Conservation (phyloP, 257 asterid genomes). For the Thymus mandschuricus region DNA sequence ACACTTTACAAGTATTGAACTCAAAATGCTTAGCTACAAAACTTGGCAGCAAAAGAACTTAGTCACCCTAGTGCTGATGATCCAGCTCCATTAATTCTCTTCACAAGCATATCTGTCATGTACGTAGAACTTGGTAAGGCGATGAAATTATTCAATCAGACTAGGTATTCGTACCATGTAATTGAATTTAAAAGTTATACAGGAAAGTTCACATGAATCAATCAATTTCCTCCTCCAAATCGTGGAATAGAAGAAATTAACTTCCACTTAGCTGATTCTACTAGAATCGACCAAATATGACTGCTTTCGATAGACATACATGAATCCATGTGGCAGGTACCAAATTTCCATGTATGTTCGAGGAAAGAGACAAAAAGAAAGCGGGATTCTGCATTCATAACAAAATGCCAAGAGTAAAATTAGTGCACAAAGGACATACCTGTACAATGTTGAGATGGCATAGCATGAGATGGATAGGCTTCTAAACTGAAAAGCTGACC, state of each 20-base stretch:
- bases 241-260: neutral
- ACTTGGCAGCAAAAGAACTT: neutral
- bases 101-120: neutral
- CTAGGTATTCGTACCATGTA: neutral
- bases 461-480: constrained; percentile 78
- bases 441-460: constrained; percentile 22
- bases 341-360: neutral
- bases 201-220: neutral
- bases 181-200: neutral
- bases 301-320: neutral
- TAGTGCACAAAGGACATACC: constrained; percentile 27
- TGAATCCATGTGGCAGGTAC: neutral
- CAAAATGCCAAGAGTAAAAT: neutral
- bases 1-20: constrained; percentile 21
- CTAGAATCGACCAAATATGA: neutral
- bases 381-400: neutral
- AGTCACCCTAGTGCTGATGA: neutral
- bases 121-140: neutral
- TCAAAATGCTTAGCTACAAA: constrained; percentile 22
- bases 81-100: constrained; percentile 1
- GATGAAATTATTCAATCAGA: neutral
- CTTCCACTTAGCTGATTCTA: neutral
- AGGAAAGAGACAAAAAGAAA: neutral
- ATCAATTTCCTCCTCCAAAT: neutral
- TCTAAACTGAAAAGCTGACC: constrained; percentile 54